These are phyloP conservation scores for Myxozyma sirexii DNA, from an alignment of 805 yeast genomes.

Conservation along the genomic window DNA sequence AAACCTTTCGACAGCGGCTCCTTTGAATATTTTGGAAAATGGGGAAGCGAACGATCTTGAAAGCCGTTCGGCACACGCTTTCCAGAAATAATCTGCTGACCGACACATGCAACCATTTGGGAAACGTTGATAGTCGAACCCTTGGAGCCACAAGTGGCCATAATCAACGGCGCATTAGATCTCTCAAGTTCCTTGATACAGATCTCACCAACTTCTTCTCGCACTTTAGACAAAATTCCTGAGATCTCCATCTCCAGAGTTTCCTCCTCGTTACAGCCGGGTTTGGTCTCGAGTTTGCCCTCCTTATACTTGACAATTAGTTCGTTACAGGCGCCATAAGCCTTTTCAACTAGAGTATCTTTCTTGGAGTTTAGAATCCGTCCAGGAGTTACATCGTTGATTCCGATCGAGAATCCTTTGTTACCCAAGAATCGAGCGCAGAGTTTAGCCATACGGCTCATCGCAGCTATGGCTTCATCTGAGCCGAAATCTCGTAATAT, in stretches of 20 bases:
- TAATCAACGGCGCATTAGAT: slow-evolving; percentile 92
- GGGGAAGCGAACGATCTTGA: slow-evolving; percentile 97
- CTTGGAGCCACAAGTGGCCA: slow-evolving; percentile 99
- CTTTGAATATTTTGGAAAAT: slow-evolving; percentile 91
- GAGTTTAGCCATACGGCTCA: slow-evolving; percentile 99
- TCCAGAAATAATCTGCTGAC: slow-evolving; percentile 98
- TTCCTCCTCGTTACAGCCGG: slow-evolving; percentile 98
- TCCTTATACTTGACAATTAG: slow-evolving; percentile 73
- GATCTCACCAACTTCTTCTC: slow-evolving; percentile 98
- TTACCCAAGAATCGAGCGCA: slow-evolving; percentile 95
- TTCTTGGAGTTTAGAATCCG: slow-evolving; percentile 70
- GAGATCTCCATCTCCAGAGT: slow-evolving; percentile 97
- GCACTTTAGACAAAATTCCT: slow-evolving; percentile 91
- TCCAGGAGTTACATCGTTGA: slow-evolving; percentile 96
- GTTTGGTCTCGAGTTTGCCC: slow-evolving; percentile 95
- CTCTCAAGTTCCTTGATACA: slow-evolving; percentile 90
- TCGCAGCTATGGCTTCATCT: slow-evolving; percentile 89
- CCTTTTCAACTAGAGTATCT: slow-evolving; percentile 85
- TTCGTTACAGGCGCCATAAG: slow-evolving; percentile 89
- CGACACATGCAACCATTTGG: slow-evolving; percentile 99
- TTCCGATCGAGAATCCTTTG: slow-evolving; percentile 96
- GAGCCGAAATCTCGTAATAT: slow-evolving; percentile 97
- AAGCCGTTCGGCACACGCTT: slow-evolving; percentile 99
- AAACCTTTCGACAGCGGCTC: slow-evolving; percentile 98
- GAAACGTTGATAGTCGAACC: slow-evolving; percentile 98